Evolutionary conservation across 805 yeast species (phyloP).

Genomic region (Metschnikowia henanensis): DNA sequence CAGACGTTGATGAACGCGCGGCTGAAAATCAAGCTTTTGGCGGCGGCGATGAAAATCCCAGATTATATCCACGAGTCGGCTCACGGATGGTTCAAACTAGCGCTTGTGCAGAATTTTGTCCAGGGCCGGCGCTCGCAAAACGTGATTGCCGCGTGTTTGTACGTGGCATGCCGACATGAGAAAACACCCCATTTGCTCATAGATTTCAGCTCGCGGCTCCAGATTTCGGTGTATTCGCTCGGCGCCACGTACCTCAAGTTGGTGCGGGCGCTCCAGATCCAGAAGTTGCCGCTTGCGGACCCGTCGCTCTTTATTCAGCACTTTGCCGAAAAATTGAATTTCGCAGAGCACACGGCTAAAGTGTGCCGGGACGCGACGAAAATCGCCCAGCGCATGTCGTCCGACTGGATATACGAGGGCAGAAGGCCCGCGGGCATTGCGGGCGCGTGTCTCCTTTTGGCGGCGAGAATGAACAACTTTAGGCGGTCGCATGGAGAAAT

Average conservation of each 20-base stretch:
- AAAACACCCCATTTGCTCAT: constrained; percentile 93
- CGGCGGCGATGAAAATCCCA: constrained; percentile 75
- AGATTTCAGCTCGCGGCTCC: constrained; percentile 88
- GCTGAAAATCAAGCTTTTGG: constrained; percentile 74
- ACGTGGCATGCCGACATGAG: constrained; percentile 90
- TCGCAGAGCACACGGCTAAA: constrained; percentile 69
- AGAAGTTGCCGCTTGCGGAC: constrained; percentile 82
- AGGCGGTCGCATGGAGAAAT: constrained; percentile 91
- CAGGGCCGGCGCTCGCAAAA: constrained; percentile 97
- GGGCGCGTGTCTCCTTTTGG: constrained; percentile 90
- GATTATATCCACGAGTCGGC: constrained; percentile 87
- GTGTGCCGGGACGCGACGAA: constrained; percentile 87
- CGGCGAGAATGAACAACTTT: constrained; percentile 96
- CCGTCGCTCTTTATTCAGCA: constrained; percentile 93
- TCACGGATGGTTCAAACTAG: constrained; percentile 83
- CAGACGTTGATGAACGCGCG: constrained; percentile 87
- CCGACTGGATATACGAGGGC: constrained; percentile 96
- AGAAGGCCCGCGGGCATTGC: constrained; percentile 98
- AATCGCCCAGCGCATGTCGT: constrained; percentile 86
- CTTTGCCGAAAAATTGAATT: constrained; percentile 83
- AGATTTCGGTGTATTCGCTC: constrained; percentile 87
- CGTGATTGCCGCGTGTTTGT: constrained; percentile 92
- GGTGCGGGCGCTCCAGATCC: constrained; percentile 82
- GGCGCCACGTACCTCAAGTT: constrained; percentile 95
- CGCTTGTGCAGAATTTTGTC: constrained; percentile 84